Percentiles rank a stretch among this genome's conserved stretches.
Conservation (phyloP, 2,329 filamentous ascomycete species). For the Botryotinia globosa region DNA sequence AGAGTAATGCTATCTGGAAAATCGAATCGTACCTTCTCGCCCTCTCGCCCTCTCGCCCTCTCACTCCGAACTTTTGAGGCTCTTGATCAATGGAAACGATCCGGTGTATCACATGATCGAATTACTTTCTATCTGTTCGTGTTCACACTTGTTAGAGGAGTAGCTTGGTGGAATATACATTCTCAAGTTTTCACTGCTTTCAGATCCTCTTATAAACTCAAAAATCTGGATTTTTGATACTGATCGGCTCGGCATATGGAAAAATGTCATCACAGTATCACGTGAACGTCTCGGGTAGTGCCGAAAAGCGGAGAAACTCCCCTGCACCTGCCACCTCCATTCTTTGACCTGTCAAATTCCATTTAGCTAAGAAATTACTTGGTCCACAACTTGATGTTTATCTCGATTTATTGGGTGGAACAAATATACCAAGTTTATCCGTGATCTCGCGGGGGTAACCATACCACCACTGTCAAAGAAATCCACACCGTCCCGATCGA, state of each 20-base stretch:
- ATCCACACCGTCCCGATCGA: neutral
- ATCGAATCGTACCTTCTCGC: neutral
- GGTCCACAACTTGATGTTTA: neutral
- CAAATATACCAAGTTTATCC: neutral
- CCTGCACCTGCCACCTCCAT: slow-evolving; percentile 12
- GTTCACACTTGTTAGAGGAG: neutral
- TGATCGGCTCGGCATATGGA: neutral
- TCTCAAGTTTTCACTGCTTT: neutral
- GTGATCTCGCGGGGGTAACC: neutral
- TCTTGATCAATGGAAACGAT: neutral
- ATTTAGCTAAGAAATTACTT: neutral
- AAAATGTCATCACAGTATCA: neutral
- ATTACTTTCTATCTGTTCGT: neutral
- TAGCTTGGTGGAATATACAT: neutral
- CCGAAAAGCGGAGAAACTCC: slow-evolving; percentile 6
- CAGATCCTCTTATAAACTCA: neutral
- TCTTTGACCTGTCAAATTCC: neutral
- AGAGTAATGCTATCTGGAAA: neutral
- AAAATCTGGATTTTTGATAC: too few species aligned
- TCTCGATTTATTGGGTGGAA: slow-evolving; percentile 3
- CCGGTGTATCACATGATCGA: neutral
- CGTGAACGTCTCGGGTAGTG: neutral
- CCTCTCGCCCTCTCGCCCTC: neutral
- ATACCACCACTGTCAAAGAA: neutral
- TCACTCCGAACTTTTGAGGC: neutral